These are phyloP conservation scores for Schrenkiella parvula DNA, from an alignment of 345 rosid genomes.

Conservation along the genomic window DNA sequence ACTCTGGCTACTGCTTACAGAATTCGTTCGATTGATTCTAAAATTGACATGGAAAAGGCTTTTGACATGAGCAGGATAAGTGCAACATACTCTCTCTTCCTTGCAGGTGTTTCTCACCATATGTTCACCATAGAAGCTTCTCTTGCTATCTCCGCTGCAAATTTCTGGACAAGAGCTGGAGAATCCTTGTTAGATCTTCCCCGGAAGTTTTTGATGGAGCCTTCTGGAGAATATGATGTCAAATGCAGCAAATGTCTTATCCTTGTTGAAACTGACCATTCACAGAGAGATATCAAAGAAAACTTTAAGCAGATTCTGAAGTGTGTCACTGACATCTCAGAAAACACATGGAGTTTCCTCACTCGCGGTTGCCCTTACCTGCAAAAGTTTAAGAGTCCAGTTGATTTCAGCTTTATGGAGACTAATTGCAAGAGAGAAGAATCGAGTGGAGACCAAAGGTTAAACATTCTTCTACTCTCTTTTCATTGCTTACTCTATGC, in stretches of 20 bases:
- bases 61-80: slow-evolving; percentile 45
- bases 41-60: slow-evolving; percentile 30
- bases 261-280: slow-evolving; percentile 17
- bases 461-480: slow-evolving; percentile 42
- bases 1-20: slow-evolving; percentile 68
- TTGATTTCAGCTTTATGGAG: slow-evolving; percentile 35
- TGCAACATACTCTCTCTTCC: slow-evolving; percentile 72
- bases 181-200: slow-evolving; percentile 53
- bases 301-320: slow-evolving; percentile 32
- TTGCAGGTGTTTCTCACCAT: slow-evolving; percentile 57
- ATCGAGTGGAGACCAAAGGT: slow-evolving; percentile 23
- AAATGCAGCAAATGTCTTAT: slow-evolving; percentile 46
- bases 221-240: slow-evolving; percentile 7
- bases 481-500: slow-evolving; percentile 63
- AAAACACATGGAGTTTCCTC: slow-evolving; percentile 50
- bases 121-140: slow-evolving; percentile 52
- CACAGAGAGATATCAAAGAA: slow-evolving; percentile 30
- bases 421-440: slow-evolving; percentile 9
- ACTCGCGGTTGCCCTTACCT: slow-evolving; percentile 39
- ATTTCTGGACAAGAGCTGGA: slow-evolving; percentile 65
- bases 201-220: slow-evolving; percentile 10
- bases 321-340: slow-evolving; percentile 40
- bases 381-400: slow-evolving; percentile 39
- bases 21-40: slow-evolving; percentile 38
- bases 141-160: slow-evolving; percentile 49